These are phyloP conservation scores for Endogone sp. DNA, from an alignment of 192 early-diverging fungal genomes.

Conservation along the genomic window DNA sequence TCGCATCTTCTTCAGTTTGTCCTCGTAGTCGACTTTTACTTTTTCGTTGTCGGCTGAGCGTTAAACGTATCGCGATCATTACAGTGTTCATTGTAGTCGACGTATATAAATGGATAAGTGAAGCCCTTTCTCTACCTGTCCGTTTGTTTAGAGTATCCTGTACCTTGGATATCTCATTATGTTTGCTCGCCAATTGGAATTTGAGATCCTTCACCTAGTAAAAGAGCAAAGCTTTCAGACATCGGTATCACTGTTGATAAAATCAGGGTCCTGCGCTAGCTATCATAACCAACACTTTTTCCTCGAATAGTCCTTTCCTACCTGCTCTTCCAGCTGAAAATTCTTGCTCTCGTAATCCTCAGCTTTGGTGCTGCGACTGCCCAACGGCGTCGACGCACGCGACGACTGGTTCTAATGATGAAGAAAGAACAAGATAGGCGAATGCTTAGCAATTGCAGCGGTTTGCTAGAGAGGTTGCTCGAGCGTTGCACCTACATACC, in stretches of 20 bases:
- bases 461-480: not conserved
- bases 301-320: no score
- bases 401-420: not conserved
- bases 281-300: no score
- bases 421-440: not conserved
- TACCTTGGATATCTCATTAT: constrained; percentile 8
- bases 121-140: constrained; percentile 12
- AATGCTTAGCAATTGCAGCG: not conserved
- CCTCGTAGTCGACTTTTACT: constrained; percentile 44
- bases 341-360: not conserved
- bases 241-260: no score
- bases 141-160: constrained; percentile 12
- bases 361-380: not conserved
- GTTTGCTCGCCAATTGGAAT: constrained; percentile 9
- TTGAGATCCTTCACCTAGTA: constrained; percentile 13
- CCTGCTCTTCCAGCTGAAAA: constrained; percentile 23
- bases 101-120: no score
- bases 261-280: no score
- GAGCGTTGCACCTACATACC: constrained; percentile 1
- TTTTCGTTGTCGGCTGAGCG: constrained; percentile 24
- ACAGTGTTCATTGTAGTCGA: no score
- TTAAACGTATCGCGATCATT: no score
- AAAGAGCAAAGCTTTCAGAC: not conserved
- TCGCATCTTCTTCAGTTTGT: constrained; percentile 58
- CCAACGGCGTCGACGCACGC: not conserved